phyloP scores from a whole-genome alignment of 1,139 yeast species.

The Debaryomyces singareniensis region DNA sequence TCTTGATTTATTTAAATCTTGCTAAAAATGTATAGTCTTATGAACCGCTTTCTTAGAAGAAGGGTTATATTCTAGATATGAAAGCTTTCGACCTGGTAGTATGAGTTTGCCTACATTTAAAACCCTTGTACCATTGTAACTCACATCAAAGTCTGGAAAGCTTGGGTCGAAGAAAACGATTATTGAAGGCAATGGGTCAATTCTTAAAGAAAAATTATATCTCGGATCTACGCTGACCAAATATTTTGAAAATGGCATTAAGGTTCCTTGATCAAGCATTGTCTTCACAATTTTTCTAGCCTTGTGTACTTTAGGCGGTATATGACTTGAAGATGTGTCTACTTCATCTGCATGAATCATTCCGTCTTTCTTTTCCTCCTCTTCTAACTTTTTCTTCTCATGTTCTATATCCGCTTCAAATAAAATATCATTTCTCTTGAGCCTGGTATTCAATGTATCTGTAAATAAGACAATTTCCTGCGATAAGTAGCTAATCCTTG shows the following conservation, averaged over 20 bases:
- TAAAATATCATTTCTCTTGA: conserved; percentile 62
- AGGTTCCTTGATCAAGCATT: conserved; percentile 75
- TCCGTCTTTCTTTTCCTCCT: conserved; percentile 9
- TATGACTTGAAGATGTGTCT: conserved; percentile 15
- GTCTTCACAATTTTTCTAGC: conserved; percentile 76
- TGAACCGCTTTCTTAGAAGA: conserved; percentile 43
- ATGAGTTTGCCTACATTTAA: conserved; percentile 63
- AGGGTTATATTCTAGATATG: conserved; percentile 70
- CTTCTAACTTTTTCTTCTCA: conserved; percentile 17
- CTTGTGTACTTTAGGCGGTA: conserved; percentile 44
- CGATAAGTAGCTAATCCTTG: conserved; percentile 67
- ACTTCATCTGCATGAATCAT: conserved; percentile 10
- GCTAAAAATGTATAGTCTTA: conserved; percentile 40
- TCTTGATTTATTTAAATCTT: too few relatives aligned
- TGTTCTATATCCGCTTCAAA: conserved; percentile 40
- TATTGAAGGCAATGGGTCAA: conserved; percentile 77
- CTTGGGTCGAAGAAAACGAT: conserved; percentile 62
- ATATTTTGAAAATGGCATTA: conserved; percentile 68
- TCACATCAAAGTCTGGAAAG: conserved; percentile 65
- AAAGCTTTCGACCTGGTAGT: conserved; percentile 39
- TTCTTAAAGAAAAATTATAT: conserved; percentile 59
- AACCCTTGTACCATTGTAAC: conserved; percentile 79
- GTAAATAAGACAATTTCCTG: conserved; percentile 75
- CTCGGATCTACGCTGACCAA: conserved; percentile 65
- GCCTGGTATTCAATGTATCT: conserved; percentile 65